Base-by-base conservation (phyloP, 805 yeast genomes). In the Suhomyces emberorum region DNA sequence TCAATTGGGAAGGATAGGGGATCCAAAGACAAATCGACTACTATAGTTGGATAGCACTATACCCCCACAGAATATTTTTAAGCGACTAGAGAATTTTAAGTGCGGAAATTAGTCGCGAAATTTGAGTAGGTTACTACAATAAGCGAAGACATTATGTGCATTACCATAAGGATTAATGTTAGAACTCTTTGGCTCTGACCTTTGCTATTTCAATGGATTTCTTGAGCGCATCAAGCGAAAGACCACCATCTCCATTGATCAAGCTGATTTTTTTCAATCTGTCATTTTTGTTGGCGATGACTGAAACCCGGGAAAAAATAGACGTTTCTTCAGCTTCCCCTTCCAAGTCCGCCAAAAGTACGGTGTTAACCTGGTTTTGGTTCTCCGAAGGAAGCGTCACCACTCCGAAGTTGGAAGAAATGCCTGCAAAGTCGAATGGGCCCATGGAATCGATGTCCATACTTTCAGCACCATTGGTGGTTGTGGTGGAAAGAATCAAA, bases 281-380 rank as follows among this genome's bases (percentile, higher is more conserved):
- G 10, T 36, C 46, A 18, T 44, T 38, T 4, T 50, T 49, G 30
- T 48, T 51, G 4, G 55, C 48, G 11, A 79, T 67, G 1, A 78
- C 68, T 15, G 69, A 60, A 11, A 86, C 60, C 14, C 77, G 70
- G 28, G 84, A 76, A 29, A 59, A 60, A 3, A 81, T 69, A 21
- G 79, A 69, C 9, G 65, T 52, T 50, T 87, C 95, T 57, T 88
- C 96, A 4, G 88, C 83, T 42, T 83, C 91, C 10, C 95, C 95
- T 54, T 87, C 95, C 27, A 86, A 51, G 53, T 88, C 96, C 1
- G 85, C 79, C 31, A 88, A 55, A 11, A 86, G 49, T 0, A 78
- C 64, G 1, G 74, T 45, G 4, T 40, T 46, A 15, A 30, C 43
- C 57, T 44, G 49, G 24, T 32, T 15, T 12, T 57, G 61, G 4